Conservation (phyloP, 768 basidiomycete species). For the Dentipellis sp. region DNA sequence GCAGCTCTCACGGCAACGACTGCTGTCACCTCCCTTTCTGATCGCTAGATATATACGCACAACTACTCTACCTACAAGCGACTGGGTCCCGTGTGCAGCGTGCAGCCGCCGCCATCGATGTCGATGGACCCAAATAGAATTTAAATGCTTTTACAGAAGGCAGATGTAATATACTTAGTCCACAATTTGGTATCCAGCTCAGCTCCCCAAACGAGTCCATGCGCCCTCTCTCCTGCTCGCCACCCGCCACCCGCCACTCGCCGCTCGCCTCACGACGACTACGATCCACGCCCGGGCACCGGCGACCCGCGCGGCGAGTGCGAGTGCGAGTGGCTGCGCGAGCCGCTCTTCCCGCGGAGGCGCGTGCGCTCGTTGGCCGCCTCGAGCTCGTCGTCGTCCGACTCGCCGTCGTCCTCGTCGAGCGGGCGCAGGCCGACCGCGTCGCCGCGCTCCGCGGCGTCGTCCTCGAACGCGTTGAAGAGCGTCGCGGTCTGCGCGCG, state of each 20-base stretch:
- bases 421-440: slow-evolving; percentile 52
- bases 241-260: neutral
- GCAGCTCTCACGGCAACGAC: too few species aligned
- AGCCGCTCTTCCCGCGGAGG: neutral
- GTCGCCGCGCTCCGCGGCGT: slow-evolving; percentile 19
- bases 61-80: too few species aligned
- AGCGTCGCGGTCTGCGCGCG: slow-evolving; percentile 52
- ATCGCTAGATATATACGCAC: too few species aligned
- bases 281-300: neutral
- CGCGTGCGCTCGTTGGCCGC: slow-evolving; percentile 28
- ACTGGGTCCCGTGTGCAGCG: too few species aligned
- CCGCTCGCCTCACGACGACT: neutral
- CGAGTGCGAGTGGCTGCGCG: neutral
- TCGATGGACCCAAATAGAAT: neutral
- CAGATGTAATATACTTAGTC: slow-evolving; percentile 1
- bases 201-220: neutral
- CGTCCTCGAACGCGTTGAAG: slow-evolving; percentile 68
- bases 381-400: slow-evolving; percentile 32
- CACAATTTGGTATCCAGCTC: neutral
- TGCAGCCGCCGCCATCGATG: too few species aligned
- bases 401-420: slow-evolving; percentile 53
- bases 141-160: neutral
- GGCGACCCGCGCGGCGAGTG: neutral
- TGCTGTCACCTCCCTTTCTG: too few species aligned
- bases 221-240: too few species aligned